These are phyloP conservation scores for Fraxinus velutina DNA, from an alignment of 305 asterid species.

Conservation along the genomic window DNA sequence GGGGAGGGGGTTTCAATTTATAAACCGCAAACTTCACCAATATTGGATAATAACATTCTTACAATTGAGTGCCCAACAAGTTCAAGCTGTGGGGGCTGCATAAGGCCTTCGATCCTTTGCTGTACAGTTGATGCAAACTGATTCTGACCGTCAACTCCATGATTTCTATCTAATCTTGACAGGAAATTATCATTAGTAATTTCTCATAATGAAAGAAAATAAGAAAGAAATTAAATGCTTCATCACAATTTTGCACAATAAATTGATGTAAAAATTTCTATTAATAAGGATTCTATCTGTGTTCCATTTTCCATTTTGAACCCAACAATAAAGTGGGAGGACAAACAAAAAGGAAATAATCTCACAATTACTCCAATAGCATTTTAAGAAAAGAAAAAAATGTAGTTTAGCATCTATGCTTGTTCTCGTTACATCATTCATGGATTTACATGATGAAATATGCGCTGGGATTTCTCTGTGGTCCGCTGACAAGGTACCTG, in stretches of 20 bases:
- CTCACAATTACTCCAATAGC: neutral
- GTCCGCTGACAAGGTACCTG: constrained; percentile 36
- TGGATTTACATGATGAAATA: neutral
- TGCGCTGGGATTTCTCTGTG: neutral
- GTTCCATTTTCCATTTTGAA: neutral
- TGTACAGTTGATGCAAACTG: constrained; percentile 41
- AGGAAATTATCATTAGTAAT: constrained; percentile 21
- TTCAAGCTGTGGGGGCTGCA: constrained; percentile 52
- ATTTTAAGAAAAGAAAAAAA: neutral
- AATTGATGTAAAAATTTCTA: neutral
- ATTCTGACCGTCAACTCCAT: constrained; percentile 31
- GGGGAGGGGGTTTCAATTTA: neutral
- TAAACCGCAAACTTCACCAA: neutral
- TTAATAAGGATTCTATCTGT: neutral
- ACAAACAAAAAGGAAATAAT: neutral
- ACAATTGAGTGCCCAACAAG: constrained; percentile 70
- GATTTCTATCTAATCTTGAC: constrained; percentile 42
- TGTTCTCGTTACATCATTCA: neutral
- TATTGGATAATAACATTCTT: constrained; percentile 26
- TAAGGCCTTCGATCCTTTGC: constrained; percentile 39
- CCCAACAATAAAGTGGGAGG: neutral
- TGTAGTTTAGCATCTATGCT: neutral
- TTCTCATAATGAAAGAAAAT: neutral
- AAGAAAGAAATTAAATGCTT: neutral
- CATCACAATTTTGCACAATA: neutral